These are phyloP conservation scores for Jaapia argillacea DNA, from an alignment of 768 basidiomycete species.

Conservation along the genomic window DNA sequence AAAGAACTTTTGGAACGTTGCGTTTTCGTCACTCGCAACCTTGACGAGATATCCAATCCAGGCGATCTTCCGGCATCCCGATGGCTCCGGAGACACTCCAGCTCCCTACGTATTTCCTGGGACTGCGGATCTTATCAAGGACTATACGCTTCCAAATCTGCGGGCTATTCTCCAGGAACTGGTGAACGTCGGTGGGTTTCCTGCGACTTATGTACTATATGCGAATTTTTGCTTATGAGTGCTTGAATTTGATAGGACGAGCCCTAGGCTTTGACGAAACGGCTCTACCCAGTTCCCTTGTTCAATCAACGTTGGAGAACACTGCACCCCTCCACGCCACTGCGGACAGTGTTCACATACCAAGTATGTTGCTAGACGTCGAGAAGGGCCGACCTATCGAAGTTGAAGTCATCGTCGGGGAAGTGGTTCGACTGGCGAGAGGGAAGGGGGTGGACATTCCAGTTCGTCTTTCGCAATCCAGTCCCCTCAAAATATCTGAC, in stretches of 20 bases:
- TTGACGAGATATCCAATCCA: constrained; percentile 39
- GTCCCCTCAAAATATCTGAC: too few relatives aligned
- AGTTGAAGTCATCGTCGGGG: constrained; percentile 57
- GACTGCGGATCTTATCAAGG: constrained; percentile 30
- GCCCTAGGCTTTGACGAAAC: too few relatives aligned
- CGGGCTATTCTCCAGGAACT: constrained; percentile 36
- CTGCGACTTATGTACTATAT: too few relatives aligned
- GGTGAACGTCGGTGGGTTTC: constrained; percentile 36
- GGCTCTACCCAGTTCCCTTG: constrained; percentile 36
- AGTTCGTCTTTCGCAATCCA: too few relatives aligned
- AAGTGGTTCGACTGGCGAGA: constrained; percentile 44
- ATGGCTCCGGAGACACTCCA: constrained; percentile 26
- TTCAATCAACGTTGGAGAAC: constrained; percentile 26
- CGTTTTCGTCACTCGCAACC: constrained; percentile 41
- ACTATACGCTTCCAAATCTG: constrained; percentile 37
- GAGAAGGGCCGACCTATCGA: constrained; percentile 49
- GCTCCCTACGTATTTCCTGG: constrained; percentile 27
- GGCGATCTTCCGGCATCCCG: constrained; percentile 40
- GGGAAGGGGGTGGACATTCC: constrained; percentile 35
- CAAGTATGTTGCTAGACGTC: constrained; percentile 57
- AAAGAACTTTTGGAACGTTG: constrained; percentile 60
- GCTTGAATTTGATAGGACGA: too few relatives aligned
- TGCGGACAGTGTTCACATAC: constrained; percentile 35
- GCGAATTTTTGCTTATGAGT: too few relatives aligned
- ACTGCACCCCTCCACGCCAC: constrained; percentile 28